These are phyloP conservation scores for Tylopilus plumbeoviolaceoides DNA, from an alignment of 768 basidiomycete genomes.

Conservation along the genomic window DNA sequence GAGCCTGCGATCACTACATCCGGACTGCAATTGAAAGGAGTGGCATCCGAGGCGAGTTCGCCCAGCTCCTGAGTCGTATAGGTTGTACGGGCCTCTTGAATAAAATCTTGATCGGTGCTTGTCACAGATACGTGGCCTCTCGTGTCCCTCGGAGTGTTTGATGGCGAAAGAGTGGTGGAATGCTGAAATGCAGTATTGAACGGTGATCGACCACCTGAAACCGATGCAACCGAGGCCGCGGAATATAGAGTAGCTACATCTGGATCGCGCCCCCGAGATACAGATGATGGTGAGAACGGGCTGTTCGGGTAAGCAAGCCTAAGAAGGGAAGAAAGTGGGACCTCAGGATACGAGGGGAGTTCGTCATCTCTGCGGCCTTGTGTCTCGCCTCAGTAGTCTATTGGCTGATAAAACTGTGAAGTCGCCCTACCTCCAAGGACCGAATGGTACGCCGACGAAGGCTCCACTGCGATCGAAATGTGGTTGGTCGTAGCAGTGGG, in stretches of 20 bases:
- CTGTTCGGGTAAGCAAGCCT: constrained; percentile 66
- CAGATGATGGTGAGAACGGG: constrained; percentile 43
- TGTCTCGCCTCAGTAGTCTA: constrained; percentile 9
- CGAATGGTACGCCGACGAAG: constrained; percentile 9
- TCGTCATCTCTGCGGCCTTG: constrained; percentile 22
- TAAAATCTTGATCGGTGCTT: constrained; percentile 27
- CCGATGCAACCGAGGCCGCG: constrained; percentile 75
- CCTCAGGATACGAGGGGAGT: constrained; percentile 44
- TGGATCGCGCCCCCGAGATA: constrained; percentile 50
- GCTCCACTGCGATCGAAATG: constrained; percentile 15
- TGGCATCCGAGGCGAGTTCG: constrained; percentile 80
- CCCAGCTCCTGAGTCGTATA: constrained; percentile 62
- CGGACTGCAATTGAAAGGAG: constrained; percentile 49
- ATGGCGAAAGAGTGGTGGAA: constrained; percentile 23
- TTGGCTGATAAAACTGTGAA: neutral
- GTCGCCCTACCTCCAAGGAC: constrained; percentile 19
- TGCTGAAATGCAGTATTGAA: constrained; percentile 34
- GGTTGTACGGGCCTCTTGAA: constrained; percentile 41
- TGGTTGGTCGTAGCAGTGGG: constrained; percentile 7
- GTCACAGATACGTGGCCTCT: constrained; percentile 18
- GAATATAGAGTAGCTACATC: constrained; percentile 86
- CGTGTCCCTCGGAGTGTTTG: constrained; percentile 22
- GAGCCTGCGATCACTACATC: constrained; percentile 73
- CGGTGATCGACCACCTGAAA: constrained; percentile 45
- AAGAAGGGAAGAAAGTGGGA: constrained; percentile 70